Evolutionary conservation across 257 asterid species (phyloP).

Genomic region (Solanum sejunctum): DNA sequence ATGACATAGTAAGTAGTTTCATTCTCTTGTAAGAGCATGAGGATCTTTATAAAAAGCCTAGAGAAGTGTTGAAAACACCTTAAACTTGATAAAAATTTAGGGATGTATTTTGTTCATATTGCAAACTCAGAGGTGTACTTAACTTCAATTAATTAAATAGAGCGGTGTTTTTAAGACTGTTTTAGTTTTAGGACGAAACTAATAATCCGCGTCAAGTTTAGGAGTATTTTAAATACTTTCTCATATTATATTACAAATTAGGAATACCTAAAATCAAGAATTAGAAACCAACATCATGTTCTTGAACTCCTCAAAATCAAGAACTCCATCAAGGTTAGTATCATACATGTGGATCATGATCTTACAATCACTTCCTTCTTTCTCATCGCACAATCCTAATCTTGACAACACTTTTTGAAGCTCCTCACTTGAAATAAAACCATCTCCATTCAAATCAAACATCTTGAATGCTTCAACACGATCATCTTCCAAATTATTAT

Average conservation of each 20-base stretch:
- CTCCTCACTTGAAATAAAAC: conserved; percentile 23
- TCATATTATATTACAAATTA: background rate
- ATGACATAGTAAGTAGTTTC: too few species aligned
- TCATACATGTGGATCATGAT: conserved; percentile 34
- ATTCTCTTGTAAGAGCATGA: too few species aligned
- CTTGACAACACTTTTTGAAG: conserved; percentile 12
- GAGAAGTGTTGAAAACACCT: too few species aligned
- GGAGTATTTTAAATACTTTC: too few species aligned
- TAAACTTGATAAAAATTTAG: too few species aligned
- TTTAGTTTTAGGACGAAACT: fast-evolving
- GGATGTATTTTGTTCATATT: too few species aligned
- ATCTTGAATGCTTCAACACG: conserved; percentile 21
- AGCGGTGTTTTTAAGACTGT: too few species aligned
- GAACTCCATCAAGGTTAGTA: conserved; percentile 41
- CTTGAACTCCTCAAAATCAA: conserved; percentile 60
- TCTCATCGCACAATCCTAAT: conserved; percentile 22
- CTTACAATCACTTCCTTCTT: conserved; percentile 19
- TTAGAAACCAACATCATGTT: conserved; percentile 29
- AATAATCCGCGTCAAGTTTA: too few species aligned
- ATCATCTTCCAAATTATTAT: background rate
- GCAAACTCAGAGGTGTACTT: too few species aligned
- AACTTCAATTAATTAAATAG: too few species aligned
- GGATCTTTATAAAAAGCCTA: too few species aligned
- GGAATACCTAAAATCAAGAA: background rate
- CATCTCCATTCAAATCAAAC: conserved; percentile 23